Conservation (phyloP, 2,329 filamentous ascomycete genomes). For the Lasiodiplodia sp. region DNA sequence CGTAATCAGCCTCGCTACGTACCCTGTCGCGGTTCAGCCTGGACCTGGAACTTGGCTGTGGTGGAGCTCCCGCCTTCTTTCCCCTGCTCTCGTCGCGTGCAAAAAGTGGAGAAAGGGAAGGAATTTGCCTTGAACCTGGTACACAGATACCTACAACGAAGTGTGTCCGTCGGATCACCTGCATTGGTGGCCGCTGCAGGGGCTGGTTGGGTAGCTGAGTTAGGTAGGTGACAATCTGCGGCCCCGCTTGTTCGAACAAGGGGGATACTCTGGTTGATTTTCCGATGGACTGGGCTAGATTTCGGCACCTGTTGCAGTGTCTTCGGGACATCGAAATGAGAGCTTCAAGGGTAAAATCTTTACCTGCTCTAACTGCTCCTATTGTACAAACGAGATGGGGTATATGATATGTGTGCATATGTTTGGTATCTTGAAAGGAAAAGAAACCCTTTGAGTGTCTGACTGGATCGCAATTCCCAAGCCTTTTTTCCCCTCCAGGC, state of each 20-base stretch:
- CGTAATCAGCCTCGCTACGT: background rate
- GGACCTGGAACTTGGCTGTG: too few species aligned
- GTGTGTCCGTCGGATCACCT: background rate
- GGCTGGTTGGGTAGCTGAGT: background rate
- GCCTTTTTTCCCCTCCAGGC: background rate
- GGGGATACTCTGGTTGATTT: background rate
- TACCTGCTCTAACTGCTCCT: background rate
- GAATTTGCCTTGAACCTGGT: background rate
- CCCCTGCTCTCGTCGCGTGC: background rate
- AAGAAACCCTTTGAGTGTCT: background rate
- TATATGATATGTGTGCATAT: background rate
- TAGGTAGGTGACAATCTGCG: slow-evolving; percentile 13
- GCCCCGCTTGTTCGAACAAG: background rate
- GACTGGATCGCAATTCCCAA: background rate
- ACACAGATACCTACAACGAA: slow-evolving; percentile 1
- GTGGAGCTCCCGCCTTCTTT: background rate
- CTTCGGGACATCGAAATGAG: background rate
- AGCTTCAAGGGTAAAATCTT: background rate
- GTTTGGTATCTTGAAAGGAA: slow-evolving; percentile 5
- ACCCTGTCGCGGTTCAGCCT: background rate
- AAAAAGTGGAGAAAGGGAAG: background rate
- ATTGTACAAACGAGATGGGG: background rate
- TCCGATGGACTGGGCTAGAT: background rate
- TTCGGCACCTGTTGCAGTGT: slow-evolving; percentile 2
- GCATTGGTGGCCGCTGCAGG: slow-evolving; percentile 21